Base-by-base conservation (phyloP, 2,329 filamentous ascomycete species). In the Sporothrix curviconia region DNA sequence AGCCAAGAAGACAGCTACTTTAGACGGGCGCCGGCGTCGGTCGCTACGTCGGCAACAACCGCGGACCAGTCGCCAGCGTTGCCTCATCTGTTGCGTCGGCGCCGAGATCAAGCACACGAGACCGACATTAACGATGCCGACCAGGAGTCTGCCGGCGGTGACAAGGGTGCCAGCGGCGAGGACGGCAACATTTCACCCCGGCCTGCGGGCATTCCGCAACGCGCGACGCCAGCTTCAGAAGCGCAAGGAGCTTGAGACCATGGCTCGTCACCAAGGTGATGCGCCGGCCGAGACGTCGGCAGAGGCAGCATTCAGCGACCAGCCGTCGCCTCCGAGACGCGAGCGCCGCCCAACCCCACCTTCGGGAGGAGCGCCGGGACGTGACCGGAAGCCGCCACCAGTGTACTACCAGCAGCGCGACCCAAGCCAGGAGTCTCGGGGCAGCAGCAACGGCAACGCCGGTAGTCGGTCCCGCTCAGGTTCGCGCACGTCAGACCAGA, bases 201-300 rank as follows among this genome's bases (percentile, higher is more conserved):
- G 81, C 0, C 70, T 83, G 19, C 77, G 74, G 55, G 78, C 80
- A 2, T 84, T 84, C 64, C 73, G 79, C 28, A 80, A 84, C 64
- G 81, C 80, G 1, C 75, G 79, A 11, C 75, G 79, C 12, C 80
- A 84, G 56, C 69, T 83, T 15, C 80, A 83, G 62, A 77, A 71
- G 59, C 74, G 79, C 63, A 82, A 78, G 66, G 81, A 83, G 62
- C 60, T 76, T 1, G 80, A 83, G 59, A 67, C 71, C 3, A 69
- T 77, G 49, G 71, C 75, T 15, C 74, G 74, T 17, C 72, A 76
- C 58, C 70, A 74, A 28, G 65, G 8, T 17, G 49, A 51, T 28
- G 36, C 14, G 22, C 28, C 28, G 2, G 4, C 34, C 6, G 9
- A 17, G 3, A 14, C 30, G 14, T 34, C 9, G 4, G 8, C 47